Base-by-base conservation (phyloP, 306 rosid species). In the Gastrolobium bilobum region DNA sequence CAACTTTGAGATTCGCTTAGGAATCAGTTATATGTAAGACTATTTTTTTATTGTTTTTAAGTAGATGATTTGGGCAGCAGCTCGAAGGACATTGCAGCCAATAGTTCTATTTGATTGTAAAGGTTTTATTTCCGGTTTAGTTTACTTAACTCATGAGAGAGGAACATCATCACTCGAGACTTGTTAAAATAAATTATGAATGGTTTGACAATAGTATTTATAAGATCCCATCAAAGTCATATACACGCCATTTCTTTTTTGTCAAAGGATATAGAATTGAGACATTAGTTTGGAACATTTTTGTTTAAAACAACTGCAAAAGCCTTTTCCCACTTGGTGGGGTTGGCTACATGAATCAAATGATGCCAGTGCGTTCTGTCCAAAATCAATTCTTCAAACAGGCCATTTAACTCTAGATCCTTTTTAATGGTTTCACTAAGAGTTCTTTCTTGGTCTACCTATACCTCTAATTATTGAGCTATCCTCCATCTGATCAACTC, bases 321-420 rank as follows among this genome's bases (percentile, higher is more conserved):
- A 35, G 46, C 10, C 35, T 61, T 61, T 37, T 61, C 6, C 29
- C 67, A 11, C 29, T 60, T 4, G 67, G 43, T 4, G 29, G 44
- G 13, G 26, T 34, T 60, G 26, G 29, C 26, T 11, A 60, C 33
- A 13, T 34, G 20, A 53, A 10, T 53, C 59, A 20, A 53, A 53
- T 15, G 59, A 20, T 15, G 31, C 20, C 33, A 34, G 13, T 35
- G 43, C 10, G 43, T 60, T 33, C 43, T 13, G 43, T 60, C 10
- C 44, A 33, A 60, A 34, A 60, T 43, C 26, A 60, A 34, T 60
- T 60, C 67, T 60, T 60, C 44, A 34, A 34, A 60, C 26, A 34
- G 34, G 5, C 26, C 46, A 61, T 37, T 61, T 61, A 35, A n/a
- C 7, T n/a, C 10, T 37, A 13, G 68, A 35, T 43, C 67, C 44